Evolutionary conservation across 345 rosid genomes (phyloP).

Genomic region (Theobroma cacao): DNA sequence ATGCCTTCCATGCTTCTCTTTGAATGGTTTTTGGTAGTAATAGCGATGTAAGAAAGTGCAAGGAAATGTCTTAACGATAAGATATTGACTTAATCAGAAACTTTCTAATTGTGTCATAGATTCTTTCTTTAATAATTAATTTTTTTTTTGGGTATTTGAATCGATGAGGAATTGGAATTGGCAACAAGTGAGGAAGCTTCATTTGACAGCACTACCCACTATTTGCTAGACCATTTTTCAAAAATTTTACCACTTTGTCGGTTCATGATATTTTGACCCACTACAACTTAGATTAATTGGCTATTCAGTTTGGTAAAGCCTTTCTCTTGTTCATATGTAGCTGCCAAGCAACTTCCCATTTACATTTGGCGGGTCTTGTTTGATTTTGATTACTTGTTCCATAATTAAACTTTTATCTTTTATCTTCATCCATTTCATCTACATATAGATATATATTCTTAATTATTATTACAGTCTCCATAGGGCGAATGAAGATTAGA

Average conservation of each 20-base stretch:
- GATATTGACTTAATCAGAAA: slow-evolving; percentile 4
- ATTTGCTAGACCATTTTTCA: neutral
- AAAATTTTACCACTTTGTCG: neutral
- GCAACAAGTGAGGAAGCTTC: slow-evolving; percentile 3
- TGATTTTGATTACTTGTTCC: neutral
- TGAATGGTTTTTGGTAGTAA: neutral
- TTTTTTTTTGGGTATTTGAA: neutral
- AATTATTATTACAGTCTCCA: too few relatives aligned
- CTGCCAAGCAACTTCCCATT: neutral
- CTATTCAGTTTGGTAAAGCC: neutral
- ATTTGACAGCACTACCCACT: neutral
- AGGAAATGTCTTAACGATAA: slow-evolving; percentile 15
- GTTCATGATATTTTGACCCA: neutral
- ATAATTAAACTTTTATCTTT: too few relatives aligned
- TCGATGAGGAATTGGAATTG: neutral
- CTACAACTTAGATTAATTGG: neutral
- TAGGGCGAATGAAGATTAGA: too few relatives aligned
- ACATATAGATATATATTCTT: too few relatives aligned
- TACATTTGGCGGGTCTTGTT: neutral
- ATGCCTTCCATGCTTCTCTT: neutral
- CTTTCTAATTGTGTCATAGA: neutral
- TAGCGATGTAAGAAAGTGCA: slow-evolving; percentile 21
- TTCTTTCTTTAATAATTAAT: neutral
- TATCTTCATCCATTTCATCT: too few relatives aligned
- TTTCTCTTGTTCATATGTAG: neutral